phyloP scores from a whole-genome alignment of 345 rosid genomes.

The Brassica napus region DNA sequence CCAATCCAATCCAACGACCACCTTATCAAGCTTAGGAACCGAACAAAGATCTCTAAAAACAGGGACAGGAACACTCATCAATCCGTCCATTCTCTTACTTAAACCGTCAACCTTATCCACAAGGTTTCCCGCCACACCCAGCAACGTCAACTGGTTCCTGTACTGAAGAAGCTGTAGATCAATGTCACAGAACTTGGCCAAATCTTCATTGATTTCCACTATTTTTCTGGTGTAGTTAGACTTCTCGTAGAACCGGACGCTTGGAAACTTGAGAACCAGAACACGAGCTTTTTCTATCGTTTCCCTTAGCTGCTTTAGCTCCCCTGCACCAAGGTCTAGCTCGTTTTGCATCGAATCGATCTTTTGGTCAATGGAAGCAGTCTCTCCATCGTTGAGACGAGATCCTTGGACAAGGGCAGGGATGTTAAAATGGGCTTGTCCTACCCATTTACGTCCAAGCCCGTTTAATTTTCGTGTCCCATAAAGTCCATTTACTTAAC shows the following conservation, averaged over 20 bases:
- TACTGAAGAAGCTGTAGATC: not conserved
- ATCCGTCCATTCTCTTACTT: not conserved
- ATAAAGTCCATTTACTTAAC: no score
- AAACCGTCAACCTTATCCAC: not conserved
- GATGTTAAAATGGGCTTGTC: no score
- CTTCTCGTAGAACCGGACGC: not conserved
- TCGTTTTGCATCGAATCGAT: slow-evolving; percentile 16
- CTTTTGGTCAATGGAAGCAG: not conserved
- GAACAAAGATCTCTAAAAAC: slow-evolving; percentile 24
- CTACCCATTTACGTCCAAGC: no score
- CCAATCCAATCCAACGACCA: slow-evolving; percentile 45
- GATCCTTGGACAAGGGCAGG: slow-evolving; percentile 17
- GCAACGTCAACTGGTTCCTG: not conserved
- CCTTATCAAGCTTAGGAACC: slow-evolving; percentile 36
- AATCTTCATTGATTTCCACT: not conserved
- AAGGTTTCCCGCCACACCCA: not conserved
- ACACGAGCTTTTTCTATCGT: slow-evolving; percentile 19
- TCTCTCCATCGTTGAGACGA: slow-evolving; percentile 20
- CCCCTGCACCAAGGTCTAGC: slow-evolving; percentile 11
- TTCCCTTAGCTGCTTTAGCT: not conserved
- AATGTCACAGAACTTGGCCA: not conserved
- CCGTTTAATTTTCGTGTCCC: no score
- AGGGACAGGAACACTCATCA: not conserved
- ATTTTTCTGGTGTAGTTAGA: not conserved
- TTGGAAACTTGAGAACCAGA: not conserved